phyloP scores from a whole-genome alignment of 306 rosid genomes.

The Oemleria cerasiformis region DNA sequence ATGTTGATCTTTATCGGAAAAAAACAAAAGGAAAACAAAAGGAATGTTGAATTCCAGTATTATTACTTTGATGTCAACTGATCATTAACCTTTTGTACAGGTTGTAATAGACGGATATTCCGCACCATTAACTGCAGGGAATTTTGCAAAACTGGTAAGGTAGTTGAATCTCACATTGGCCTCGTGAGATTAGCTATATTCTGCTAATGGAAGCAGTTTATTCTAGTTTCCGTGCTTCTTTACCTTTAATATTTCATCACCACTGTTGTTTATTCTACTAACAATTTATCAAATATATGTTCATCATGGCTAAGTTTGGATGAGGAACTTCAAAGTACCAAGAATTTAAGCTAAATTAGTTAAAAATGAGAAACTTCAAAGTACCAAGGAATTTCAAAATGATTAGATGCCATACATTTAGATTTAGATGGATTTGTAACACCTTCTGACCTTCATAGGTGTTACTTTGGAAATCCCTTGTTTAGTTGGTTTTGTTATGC shows the following conservation, averaged over 20 bases:
- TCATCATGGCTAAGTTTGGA: no score
- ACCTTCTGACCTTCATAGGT: no score
- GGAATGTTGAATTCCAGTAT: background rate
- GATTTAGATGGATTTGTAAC: no score
- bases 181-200: slow-evolving; percentile 17
- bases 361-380: no score
- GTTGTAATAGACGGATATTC: slow-evolving; percentile 87
- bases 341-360: no score
- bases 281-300: no score
- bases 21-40: background rate
- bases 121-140: slow-evolving; percentile 89
- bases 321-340: no score
- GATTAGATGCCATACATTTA: no score
- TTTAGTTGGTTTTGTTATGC: no score
- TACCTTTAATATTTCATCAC: background rate
- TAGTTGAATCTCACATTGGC: slow-evolving; percentile 56
- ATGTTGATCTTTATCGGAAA: background rate
- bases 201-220: slow-evolving; percentile 15
- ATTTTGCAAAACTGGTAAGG: slow-evolving; percentile 98
- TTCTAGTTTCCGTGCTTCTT: background rate
- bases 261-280: background rate
- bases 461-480: no score
- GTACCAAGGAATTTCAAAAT: no score
- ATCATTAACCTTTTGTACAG: slow-evolving; percentile 40
- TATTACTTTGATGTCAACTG: slow-evolving; percentile 11